These are phyloP conservation scores for Neobulgaria alba DNA, from an alignment of 2,329 filamentous ascomycete species.

Conservation along the genomic window DNA sequence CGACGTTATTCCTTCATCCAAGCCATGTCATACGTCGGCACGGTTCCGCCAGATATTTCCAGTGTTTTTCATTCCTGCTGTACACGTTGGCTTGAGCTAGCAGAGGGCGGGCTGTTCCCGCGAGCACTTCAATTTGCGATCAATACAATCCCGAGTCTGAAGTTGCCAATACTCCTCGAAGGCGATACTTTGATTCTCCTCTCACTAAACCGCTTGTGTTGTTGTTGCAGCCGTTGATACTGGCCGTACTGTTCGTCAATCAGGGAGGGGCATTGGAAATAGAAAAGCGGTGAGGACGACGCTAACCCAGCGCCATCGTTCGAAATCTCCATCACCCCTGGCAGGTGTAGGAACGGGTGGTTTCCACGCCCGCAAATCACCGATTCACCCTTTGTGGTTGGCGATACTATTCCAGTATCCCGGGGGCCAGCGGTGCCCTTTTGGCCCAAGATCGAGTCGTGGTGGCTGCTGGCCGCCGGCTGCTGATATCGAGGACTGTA, in stretches of 20 bases:
- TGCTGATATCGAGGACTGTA: neutral
- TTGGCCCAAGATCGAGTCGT: too few species aligned
- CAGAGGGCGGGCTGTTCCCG: too few species aligned
- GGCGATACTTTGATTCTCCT: constrained; percentile 2
- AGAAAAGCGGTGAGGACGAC: constrained; percentile 22
- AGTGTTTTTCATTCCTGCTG: too few species aligned
- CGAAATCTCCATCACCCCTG: constrained; percentile 6
- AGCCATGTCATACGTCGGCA: too few species aligned
- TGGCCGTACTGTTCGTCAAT: constrained; percentile 2
- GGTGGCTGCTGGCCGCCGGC: neutral
- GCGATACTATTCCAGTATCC: too few species aligned
- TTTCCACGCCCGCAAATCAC: too few species aligned
- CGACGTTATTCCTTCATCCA: too few species aligned
- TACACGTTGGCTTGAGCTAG: too few species aligned
- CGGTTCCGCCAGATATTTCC: too few species aligned
- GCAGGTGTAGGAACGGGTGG: too few species aligned
- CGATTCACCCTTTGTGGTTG: too few species aligned
- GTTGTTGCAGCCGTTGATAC: neutral
- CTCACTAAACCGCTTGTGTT: neutral
- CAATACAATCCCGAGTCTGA: neutral
- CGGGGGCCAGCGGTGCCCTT: too few species aligned
- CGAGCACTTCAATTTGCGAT: neutral
- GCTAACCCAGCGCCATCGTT: constrained; percentile 11
- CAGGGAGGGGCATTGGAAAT: constrained; percentile 6
- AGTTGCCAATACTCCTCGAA: neutral